A percentile compares a stretch with the other conserved stretches of the same genome.
phyloP scores from a whole-genome alignment of 139 green algal species.

The Nannochloris sp. region DNA sequence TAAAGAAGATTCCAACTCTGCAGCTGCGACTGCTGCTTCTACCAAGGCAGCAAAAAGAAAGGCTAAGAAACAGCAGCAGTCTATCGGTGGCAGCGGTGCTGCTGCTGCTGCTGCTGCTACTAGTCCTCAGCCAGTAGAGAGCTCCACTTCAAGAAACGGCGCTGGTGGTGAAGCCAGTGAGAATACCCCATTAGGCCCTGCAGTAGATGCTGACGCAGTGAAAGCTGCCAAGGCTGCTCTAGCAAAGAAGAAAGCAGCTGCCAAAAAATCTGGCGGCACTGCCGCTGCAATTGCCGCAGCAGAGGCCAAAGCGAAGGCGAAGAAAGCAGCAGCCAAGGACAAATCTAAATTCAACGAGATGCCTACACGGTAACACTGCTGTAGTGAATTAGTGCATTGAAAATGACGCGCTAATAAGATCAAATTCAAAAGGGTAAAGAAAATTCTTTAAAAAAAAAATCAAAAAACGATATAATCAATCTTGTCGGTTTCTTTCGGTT shows the following conservation, averaged over 20 bases:
- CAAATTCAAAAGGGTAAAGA: too few relatives aligned
- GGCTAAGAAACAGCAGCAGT: constrained; percentile 16
- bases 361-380: constrained; percentile 25
- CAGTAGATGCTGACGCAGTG: constrained; percentile 5
- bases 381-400: too few relatives aligned
- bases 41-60: constrained; percentile 29
- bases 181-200: neutral
- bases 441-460: neutral
- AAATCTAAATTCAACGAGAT: constrained; percentile 28
- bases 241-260: constrained; percentile 23
- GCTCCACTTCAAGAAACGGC: neutral
- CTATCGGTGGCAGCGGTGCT: neutral
- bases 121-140: constrained; percentile 3
- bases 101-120: neutral
- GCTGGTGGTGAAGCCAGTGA: neutral
- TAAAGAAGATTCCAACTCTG: neutral
- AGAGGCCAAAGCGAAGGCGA: constrained; percentile 17
- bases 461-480: too few relatives aligned
- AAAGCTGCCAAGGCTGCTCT: constrained; percentile 23
- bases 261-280: constrained; percentile 2
- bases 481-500: too few relatives aligned
- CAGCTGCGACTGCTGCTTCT: neutral
- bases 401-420: too few relatives aligned
- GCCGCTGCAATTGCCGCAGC: constrained; percentile 18
- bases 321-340: constrained; percentile 24